Evolutionary conservation across 345 rosid genomes (phyloP).

Genomic region (Eutrema yunnanense): DNA sequence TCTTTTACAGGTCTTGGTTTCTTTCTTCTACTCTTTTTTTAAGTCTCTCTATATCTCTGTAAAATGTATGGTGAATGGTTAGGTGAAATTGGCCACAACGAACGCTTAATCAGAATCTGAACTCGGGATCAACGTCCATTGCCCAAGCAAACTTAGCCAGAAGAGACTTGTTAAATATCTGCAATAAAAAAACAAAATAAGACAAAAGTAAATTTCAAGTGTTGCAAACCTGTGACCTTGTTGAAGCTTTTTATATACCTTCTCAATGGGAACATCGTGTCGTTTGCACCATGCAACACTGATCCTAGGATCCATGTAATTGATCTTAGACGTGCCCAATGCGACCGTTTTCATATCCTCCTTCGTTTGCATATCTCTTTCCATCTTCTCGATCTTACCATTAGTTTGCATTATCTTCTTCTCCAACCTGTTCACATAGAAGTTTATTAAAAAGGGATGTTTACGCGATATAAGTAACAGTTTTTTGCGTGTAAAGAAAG

Average conservation of each 20-base stretch:
- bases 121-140: conserved; percentile 93
- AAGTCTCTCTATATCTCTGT: conserved; percentile 10
- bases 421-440: conserved; percentile 45
- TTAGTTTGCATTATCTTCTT: conserved; percentile 58
- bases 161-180: conserved; percentile 32
- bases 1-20: conserved; percentile 3
- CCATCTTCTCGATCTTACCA: conserved; percentile 79
- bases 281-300: conserved; percentile 98
- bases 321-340: conserved; percentile 91
- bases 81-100: conserved; percentile 22
- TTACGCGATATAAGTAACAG: background rate
- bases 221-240: background rate
- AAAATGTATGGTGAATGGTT: conserved; percentile 29
- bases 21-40: conserved; percentile 13
- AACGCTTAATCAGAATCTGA: conserved; percentile 63
- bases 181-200: background rate
- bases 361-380: conserved; percentile 66
- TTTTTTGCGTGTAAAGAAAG: background rate
- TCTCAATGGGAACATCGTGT: conserved; percentile 93
- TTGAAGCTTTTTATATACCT: conserved; percentile 43
- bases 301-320: conserved; percentile 95
- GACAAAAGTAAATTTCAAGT: background rate
- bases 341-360: conserved; percentile 95
- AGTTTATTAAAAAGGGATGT: background rate
- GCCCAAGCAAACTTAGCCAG: conserved; percentile 96